phyloP scores from a whole-genome alignment of 2,329 filamentous ascomycete species.

The Setomelanomma holmii region DNA sequence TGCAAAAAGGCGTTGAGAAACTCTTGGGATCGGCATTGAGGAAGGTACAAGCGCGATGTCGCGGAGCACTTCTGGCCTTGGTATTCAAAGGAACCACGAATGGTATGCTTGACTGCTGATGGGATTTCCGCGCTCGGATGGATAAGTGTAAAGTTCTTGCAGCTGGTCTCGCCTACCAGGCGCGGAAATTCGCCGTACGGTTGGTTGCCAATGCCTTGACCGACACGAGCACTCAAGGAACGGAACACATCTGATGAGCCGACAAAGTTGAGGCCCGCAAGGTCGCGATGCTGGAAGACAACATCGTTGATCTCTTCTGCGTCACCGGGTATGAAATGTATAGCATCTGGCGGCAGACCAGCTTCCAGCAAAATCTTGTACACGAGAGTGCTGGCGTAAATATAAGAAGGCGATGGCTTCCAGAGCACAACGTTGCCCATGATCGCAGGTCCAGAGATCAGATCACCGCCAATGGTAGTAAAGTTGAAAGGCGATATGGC shows the following conservation, averaged over 20 bases:
- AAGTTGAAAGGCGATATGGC: slow-evolving; percentile 96
- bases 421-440: slow-evolving; percentile 94
- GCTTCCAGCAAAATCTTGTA: slow-evolving; percentile 92
- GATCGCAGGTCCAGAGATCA: slow-evolving; percentile 80
- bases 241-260: slow-evolving; percentile 91
- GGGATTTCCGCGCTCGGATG: slow-evolving; percentile 77
- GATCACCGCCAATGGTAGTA: slow-evolving; percentile 88
- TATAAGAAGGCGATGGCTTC: slow-evolving; percentile 88
- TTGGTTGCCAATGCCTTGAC: slow-evolving; percentile 77
- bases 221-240: slow-evolving; percentile 83
- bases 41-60: slow-evolving; percentile 78
- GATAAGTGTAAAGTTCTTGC: slow-evolving; percentile 89
- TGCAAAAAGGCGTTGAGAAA: slow-evolving; percentile 70
- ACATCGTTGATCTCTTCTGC: slow-evolving; percentile 80
- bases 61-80: slow-evolving; percentile 91
- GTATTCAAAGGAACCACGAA: slow-evolving; percentile 86
- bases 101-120: slow-evolving; percentile 79
- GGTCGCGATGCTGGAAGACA: slow-evolving; percentile 76
- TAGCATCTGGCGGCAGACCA: slow-evolving; percentile 83
- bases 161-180: slow-evolving; percentile 86
- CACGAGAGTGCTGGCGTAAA: slow-evolving; percentile 84
- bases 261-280: slow-evolving; percentile 91
- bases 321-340: slow-evolving; percentile 90
- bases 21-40: slow-evolving; percentile 73
- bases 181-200: slow-evolving; percentile 84